phyloP scores from a whole-genome alignment of 2,329 filamentous ascomycete genomes.

The Chaetothyriales sp. region DNA sequence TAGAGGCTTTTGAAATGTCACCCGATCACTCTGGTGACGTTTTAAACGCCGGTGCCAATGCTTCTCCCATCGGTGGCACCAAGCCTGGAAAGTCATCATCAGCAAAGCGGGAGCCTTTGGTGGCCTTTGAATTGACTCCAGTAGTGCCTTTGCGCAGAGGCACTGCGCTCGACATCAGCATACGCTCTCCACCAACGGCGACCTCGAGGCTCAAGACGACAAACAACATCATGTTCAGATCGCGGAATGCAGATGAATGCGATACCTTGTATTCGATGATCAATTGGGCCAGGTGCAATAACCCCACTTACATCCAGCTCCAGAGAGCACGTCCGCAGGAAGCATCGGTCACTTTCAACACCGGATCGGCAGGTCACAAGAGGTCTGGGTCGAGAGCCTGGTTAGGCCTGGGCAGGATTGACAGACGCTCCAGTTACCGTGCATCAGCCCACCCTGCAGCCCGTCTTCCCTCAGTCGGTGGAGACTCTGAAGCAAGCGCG shows the following conservation, averaged over 20 bases:
- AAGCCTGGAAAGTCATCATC: conserved; percentile 8
- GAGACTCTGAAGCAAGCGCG: conserved; percentile 61
- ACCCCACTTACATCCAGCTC: conserved; percentile 72
- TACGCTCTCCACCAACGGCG: conserved; percentile 68
- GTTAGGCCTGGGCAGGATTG: conserved; percentile 39
- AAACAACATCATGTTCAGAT: conserved; percentile 83
- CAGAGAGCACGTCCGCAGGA: conserved; percentile 54
- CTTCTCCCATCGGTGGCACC: conserved; percentile 6
- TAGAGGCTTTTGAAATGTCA: conserved; percentile 48
- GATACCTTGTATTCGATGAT: conserved; percentile 72
- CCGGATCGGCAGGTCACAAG: conserved; percentile 42
- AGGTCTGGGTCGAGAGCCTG: conserved; percentile 27
- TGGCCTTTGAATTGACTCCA: conserved; percentile 76
- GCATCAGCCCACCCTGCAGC: conserved; percentile 40
- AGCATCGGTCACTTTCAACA: conserved; percentile 36
- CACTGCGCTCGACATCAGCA: conserved; percentile 84
- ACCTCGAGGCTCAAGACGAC: conserved; percentile 56
- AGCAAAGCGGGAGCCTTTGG: conserved; percentile 34
- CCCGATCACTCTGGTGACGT: conserved; percentile 29
- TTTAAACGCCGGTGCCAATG: conserved; percentile 13
- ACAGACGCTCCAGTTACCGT: conserved; percentile 41
- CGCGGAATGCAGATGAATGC: conserved; percentile 62
- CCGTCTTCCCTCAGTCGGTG: conserved; percentile 33
- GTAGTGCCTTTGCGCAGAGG: conserved; percentile 80
- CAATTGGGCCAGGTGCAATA: conserved; percentile 79